Base-by-base conservation (phyloP, 768 basidiomycete genomes). In the Tulasnella sp. region DNA sequence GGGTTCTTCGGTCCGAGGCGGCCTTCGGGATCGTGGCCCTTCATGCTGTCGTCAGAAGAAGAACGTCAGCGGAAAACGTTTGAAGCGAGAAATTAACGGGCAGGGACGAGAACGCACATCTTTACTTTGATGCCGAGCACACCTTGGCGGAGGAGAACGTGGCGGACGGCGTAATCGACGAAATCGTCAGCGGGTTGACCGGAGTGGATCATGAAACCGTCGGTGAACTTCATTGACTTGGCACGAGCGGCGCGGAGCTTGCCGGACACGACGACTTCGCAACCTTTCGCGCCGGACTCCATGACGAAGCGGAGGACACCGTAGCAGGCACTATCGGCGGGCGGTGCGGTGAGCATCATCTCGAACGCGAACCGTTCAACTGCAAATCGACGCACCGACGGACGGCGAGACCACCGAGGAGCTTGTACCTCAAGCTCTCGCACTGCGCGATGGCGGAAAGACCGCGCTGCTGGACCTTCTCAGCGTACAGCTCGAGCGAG, bases 261-360 rank as follows among this genome's bases (percentile, higher is more conserved):
- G 80, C 97, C 97, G 75, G 96, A 98, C 76, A 99, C 95, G 79
- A 98, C 94, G 75, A 99, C 97, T 83, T 99, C 97, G 80, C 95
- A 98, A 82, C 97, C 97, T 85, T 99, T 99, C 77, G 97, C 97
- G 77, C 93, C 93, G 73, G 96, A 98, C 84, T 99, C 97, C 97
- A 99, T 99, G 77, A 99, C 95, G 85, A 98, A 99, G 79, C 97
- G 94, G 79, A 99, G 94, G 78, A 99, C 97, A 90, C 97, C 97
- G 81, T 98, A 99, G 85, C 96, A 98, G 64, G 94, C 94, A 79
- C 93, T 94, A 76, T 9, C 39, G 7, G 7, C 32, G 11, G n/a
- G n/a, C n/a, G n/a, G n/a, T n/a, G n/a, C n/a, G n/a, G 72, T 70
- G 64, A 52, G 69, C 8, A 69, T 73, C 69, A 9, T 39, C 5